Conservation (phyloP, 371 early-diverging fungal genomes). For the Mucor plumbeus region DNA sequence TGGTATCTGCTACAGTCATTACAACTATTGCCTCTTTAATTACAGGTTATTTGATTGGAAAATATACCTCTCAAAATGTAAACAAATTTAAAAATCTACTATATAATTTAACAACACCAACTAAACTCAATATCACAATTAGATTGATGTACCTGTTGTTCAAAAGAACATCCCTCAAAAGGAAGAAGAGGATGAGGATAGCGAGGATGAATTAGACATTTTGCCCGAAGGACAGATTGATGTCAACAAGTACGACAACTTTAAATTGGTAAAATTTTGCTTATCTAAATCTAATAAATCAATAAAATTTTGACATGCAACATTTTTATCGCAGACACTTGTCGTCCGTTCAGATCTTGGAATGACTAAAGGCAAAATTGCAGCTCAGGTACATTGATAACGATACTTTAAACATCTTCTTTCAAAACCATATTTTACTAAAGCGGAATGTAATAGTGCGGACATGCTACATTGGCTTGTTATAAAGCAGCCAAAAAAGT, state of each 20-base stretch:
- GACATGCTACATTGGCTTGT: constrained; percentile 92
- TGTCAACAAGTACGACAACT: constrained; percentile 42
- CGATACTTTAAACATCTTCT: not conserved
- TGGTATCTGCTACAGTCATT: constrained; percentile 12
- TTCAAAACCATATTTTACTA: not conserved
- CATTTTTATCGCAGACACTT: constrained; percentile 58
- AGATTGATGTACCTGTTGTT: not conserved
- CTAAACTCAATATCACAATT: not conserved
- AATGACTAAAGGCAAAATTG: constrained; percentile 96
- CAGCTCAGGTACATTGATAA: constrained; percentile 74
- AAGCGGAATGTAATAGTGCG: constrained; percentile 62
- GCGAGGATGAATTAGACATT: constrained; percentile 45
- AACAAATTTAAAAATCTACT: not conserved
- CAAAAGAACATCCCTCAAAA: not conserved
- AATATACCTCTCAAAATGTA: constrained; percentile 16
- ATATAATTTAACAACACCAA: not conserved
- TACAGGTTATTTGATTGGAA: constrained; percentile 39
- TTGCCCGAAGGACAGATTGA: constrained; percentile 37
- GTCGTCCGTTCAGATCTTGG: constrained; percentile 89
- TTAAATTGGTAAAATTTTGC: constrained; percentile 48
- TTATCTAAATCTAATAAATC: not conserved
- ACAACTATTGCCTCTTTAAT: constrained; percentile 32
- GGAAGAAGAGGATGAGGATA: constrained; percentile 27
- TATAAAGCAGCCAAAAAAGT: constrained; percentile 68
- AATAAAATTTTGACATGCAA: not conserved